Percentiles rank a stretch among this genome's conserved stretches.
These are phyloP conservation scores for Eucalyptus polyanthemos DNA, from an alignment of 345 rosid species.

Conservation along the genomic window DNA sequence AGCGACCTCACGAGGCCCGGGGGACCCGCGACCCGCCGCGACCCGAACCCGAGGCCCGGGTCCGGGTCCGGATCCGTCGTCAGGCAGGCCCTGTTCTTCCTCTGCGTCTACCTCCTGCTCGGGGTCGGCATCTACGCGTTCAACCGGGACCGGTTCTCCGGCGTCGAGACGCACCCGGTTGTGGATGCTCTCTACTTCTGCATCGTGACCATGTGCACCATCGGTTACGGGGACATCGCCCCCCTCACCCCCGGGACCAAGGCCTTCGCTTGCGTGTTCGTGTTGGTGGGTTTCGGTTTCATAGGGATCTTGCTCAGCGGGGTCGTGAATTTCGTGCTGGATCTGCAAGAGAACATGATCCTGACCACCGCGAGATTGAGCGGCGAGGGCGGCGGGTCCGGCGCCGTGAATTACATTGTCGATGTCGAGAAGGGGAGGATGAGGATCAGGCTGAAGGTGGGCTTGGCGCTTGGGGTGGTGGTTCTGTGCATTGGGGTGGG, in stretches of 20 bases:
- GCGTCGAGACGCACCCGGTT: conserved; percentile 67
- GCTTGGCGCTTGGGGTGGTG: conserved; percentile 59
- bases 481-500: conserved; percentile 52
- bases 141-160: conserved; percentile 48
- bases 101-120: conserved; percentile 35
- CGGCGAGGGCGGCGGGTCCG: conserved; percentile 6
- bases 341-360: conserved; percentile 53
- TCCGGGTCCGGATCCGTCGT: conserved; percentile 18
- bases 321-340: conserved; percentile 51
- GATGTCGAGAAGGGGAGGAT: conserved; percentile 67
- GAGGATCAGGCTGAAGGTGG: conserved; percentile 75
- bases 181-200: conserved; percentile 78
- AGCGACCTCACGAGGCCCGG: conserved; percentile 7
- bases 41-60: conserved; percentile 17
- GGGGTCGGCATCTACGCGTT: conserved; percentile 55
- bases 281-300: conserved; percentile 62
- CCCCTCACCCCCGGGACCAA: conserved; percentile 53
- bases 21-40: not conserved
- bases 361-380: conserved; percentile 26
- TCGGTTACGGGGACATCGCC: conserved; percentile 76
- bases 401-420: conserved; percentile 36
- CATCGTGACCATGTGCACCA: conserved; percentile 77
- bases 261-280: conserved; percentile 56
- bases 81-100: conserved; percentile 45
- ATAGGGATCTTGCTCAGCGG: conserved; percentile 55